Evolutionary conservation across 768 basidiomycete species (phyloP), one percentile per base, ranked within the genome.

Genomic region (Arthromyces matolae): DNA sequence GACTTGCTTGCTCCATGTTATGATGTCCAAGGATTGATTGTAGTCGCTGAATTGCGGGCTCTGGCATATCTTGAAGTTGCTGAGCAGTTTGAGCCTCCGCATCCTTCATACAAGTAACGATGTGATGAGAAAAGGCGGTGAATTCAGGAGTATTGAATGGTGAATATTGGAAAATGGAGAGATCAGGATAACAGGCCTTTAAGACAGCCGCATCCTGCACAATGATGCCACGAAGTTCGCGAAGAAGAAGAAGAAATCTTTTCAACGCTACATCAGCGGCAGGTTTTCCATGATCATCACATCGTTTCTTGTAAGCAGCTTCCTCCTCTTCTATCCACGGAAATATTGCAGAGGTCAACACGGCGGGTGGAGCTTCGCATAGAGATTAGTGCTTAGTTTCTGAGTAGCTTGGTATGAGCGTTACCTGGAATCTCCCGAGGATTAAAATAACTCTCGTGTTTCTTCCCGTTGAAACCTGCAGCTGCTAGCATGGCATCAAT

Each of bases 401-500:
- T 62, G 40, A 8, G 12, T 27, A 29, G 27, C 13, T 32, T 19
- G 8, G n/a, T 7, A 29, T 25, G 20, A 31, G 12, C 10, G 18
- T 12, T 42, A 64, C 59, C 36, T 12, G 61, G 45, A n/a, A 6
- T 16, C 1, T 47, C 49, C 0, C 50, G 36, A 3, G 51, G 29
- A 1, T 60, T 32, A n/a, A 45, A 45, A 48, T 64, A 63, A 18
- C 53, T 31, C 24, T 64, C 62, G 5, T 57, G 64, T 29, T 43
- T 33, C 2, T 33, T 28, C 12, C 40, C 59, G 47, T 63, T 61
- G 50, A 59, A 64, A 51, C 53, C 55, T 0, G 55, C 63, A 4
- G 60, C 56, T 13, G 57, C 61, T 1, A 68, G 50, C 16, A 65
- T 27, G 2, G 63, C 63, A 39, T 60, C 55, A 19, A 58, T 13